Evolutionary conservation across 2,329 filamentous ascomycete species (phyloP).

Genomic region (Coniochaeta sp.): DNA sequence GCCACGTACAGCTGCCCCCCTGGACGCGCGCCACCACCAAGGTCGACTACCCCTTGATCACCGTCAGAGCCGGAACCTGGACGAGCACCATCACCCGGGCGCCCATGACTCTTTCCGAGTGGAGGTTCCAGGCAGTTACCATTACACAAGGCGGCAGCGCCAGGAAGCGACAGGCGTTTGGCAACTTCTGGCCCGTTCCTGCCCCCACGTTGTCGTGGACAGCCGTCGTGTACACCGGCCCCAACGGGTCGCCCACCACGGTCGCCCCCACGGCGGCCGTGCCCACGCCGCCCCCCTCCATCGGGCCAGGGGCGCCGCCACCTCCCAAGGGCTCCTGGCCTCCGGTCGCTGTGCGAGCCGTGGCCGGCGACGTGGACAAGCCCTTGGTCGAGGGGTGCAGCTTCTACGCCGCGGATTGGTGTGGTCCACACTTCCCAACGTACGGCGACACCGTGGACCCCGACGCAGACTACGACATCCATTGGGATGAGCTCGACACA

Average conservation of each 20-base stretch:
- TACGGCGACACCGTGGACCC: too few species aligned
- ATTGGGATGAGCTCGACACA: too few species aligned
- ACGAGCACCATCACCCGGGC: constrained; percentile 19
- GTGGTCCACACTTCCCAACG: too few species aligned
- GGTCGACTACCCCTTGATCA: constrained; percentile 22
- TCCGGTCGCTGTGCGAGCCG: background rate
- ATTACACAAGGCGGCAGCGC: constrained; percentile 3
- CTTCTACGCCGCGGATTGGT: too few species aligned
- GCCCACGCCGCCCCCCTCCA: constrained; percentile 11
- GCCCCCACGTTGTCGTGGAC: constrained; percentile 16
- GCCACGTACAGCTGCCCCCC: constrained; percentile 18
- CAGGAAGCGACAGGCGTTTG: constrained; percentile 5
- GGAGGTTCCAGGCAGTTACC: constrained; percentile 17
- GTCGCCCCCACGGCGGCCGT: constrained; percentile 9
- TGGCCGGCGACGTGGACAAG: background rate
- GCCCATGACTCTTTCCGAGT: constrained; percentile 19
- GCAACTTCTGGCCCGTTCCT: constrained; percentile 10
- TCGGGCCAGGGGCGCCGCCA: constrained; percentile 9
- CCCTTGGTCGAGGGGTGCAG: background rate
- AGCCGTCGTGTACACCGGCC: constrained; percentile 10
- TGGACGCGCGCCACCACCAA: constrained; percentile 19
- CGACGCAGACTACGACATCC: too few species aligned
- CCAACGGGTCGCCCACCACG: constrained; percentile 9
- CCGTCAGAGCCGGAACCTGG: constrained; percentile 21
- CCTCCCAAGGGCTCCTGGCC: constrained; percentile 11